Evolutionary conservation across 2,329 filamentous ascomycete species (phyloP), one percentile per base, ranked within the genome.

Genomic region (Nemania serpens): DNA sequence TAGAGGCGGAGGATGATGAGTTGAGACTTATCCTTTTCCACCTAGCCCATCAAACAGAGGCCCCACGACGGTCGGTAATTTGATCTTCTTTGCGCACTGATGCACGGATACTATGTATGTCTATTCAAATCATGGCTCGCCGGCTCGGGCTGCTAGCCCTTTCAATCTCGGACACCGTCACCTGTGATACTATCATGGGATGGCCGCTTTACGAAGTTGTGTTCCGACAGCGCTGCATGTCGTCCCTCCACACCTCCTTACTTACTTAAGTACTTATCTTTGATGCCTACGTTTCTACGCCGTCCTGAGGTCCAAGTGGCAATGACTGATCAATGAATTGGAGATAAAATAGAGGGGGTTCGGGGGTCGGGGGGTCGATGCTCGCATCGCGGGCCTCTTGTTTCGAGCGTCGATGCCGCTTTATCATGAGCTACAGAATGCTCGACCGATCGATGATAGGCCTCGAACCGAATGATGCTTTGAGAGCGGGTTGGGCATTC

Each of bases 161-260:
- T 66, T 62, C 29, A 66, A 53, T 53, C 55, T 41, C 59, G 60
- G 59, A 63, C 68, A 62, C 53, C 59, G 65, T 66, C 62, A 58
- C 64, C 64, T 63, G 59, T 52, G 50, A 58, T 63, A 29, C 25
- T 29, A 64, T 63, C 58, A 36, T 66, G 69, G 65, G 69, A 29
- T 29, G 25, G 25, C 69, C 66, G 70, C 70, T 71, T 71, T 70
- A 57, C 20, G 29, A 36, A 65, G 61, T 53, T 55, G 60, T 45
- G 62, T 62, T 50, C 68, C 66, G 68, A 65, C 69, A 69, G 68
- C 69, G 67, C 69, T 71, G 60, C 49, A 53, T 52, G 15, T 58
- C 48, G 67, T 68, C 67, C 68, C 69, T 70, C 69, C 68, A 69
- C 69, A 69, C 68, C 67, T 69, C 65, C 58, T 41, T 55, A n/a